These are phyloP conservation scores for Alternaria postmessia DNA, from an alignment of 2,329 filamentous ascomycete species.

Conservation along the genomic window DNA sequence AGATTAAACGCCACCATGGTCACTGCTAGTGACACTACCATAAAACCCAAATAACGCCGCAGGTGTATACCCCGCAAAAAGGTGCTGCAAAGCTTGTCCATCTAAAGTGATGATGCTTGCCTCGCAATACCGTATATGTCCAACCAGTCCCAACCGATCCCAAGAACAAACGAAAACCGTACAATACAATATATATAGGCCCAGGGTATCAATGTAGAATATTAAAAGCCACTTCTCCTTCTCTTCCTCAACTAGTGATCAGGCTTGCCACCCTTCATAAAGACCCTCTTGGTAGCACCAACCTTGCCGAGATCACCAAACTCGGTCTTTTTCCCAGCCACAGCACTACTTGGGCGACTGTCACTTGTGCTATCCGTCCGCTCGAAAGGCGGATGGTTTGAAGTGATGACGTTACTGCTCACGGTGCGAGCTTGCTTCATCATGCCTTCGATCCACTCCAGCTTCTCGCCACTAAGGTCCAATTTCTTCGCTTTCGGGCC, in stretches of 20 bases:
- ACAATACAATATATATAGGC: conserved; percentile 2
- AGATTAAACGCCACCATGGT: not conserved
- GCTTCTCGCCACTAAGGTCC: conserved; percentile 74
- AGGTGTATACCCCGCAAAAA: conserved; percentile 8
- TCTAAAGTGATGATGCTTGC: conserved; percentile 8
- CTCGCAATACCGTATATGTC: not conserved
- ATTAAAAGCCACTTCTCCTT: conserved; percentile 7
- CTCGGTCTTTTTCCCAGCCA: conserved; percentile 37
- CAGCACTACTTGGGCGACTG: conserved; percentile 24
- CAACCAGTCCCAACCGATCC: not conserved
- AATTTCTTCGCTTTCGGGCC: conserved; percentile 71
- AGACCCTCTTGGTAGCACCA: conserved; percentile 76
- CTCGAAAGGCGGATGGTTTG: conserved; percentile 29
- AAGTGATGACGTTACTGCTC: conserved; percentile 62
- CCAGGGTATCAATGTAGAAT: conserved; percentile 17
- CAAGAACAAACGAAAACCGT: not conserved
- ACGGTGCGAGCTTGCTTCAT: conserved; percentile 79
- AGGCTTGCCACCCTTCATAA: conserved; percentile 56
- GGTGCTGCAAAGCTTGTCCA: conserved; percentile 9
- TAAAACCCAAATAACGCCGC: conserved; percentile 1
- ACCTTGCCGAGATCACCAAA: conserved; percentile 77
- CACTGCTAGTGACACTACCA: not conserved
- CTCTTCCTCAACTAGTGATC: conserved; percentile 10
- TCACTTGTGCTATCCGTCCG: conserved; percentile 39
- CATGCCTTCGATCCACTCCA: conserved; percentile 83